Evolutionary conservation across 768 basidiomycete species (phyloP), one percentile per base, ranked within the genome.

Genomic region (Trichaptum fuscoviolaceum): DNA sequence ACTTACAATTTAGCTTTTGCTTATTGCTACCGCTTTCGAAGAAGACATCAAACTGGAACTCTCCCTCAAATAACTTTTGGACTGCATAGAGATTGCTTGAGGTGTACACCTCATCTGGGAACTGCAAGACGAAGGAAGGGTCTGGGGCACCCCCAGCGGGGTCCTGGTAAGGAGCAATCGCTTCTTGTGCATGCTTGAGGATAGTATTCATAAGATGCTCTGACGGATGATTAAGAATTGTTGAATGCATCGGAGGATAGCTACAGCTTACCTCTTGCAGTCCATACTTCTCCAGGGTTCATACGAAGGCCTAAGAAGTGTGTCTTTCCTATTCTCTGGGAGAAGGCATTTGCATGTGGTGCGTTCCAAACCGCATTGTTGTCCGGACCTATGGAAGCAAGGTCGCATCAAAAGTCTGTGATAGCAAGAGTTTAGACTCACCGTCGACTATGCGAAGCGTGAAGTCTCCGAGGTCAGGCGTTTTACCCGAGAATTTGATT

Each of bases 1-100:
- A 79, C 87, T 69, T 69, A 95, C 94, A 77, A 69, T 81, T 85
- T 23, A 95, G 76, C 67, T 83, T 84, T 67, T 86, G 84, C 67
- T 84, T 84, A 15, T 83, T 80, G 71, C 89, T 92, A 30, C 76
- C 85, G 66, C 90, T 90, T 70, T 97, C 93, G 72, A 88, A 97
- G 75, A 89, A 87, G 18, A 98, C 83, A 71, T 99, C 96, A 73
- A 96, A 95, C 66, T 91, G 86, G 78, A 96, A 98, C 30, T 84
- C 80, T 0, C 92, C 94, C 12, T 93, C 89, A 68, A 91, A 94
- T 5, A 81, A 81, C 74, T 95, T 96, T 75, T 99, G 96, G 61
- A 96, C 83, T 12, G 91, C 95, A 72, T 83, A 95, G 27, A 97
- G 81, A 72, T 95, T 96, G 75, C 90, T 90, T 57, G 83, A 84